Evolutionary conservation across 2,329 filamentous ascomycete species (phyloP), one percentile per base, ranked within the genome.

Genomic region (Aureobasidium leucospermi): DNA sequence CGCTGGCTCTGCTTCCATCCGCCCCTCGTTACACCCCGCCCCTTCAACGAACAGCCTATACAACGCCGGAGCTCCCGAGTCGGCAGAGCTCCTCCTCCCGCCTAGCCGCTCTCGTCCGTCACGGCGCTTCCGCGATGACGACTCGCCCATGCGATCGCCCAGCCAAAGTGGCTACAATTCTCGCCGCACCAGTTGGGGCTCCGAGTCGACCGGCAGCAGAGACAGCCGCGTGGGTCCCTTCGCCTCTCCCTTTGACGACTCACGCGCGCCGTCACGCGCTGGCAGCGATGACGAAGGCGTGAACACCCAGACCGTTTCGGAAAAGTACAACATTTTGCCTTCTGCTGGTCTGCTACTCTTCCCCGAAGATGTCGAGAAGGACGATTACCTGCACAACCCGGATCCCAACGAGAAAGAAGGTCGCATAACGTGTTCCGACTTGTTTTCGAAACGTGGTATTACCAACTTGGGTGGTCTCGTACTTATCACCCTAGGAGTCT

Each of bases 261-360:
- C 82, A 4, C 75, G 79, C 64, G 77, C 80, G 11, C 80, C 81
- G 2, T 86, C 84, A 52, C 74, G 81, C 62, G 76, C 81, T 19
- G 82, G 79, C n/a, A 87, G 83, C 66, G 83, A 87, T 47, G 84
- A 87, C 29, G 81, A 85, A 19, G 77, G 79, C 66, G 73, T 88
- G 57, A 89, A 87, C 67, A 89, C 85, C 0, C 85, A 89, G 73
- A 88, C 86, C 1, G 86, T 89, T 3, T 84, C 84, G 15, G 84
- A 88, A 67, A 89, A 89, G 71, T 89, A 86, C 71, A 88, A 87
- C 67, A 88, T 89, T 57, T 77, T 83, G 69, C 85, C 86, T 0
- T 85, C 84, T 2, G 82, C 85, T 13, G 85, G 85, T 6, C 72
- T 89, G 56, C 69, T 89, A 42, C 73, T 89, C 19, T 89, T 85